Percentiles rank a stretch among this genome's conserved stretches.
These are phyloP conservation scores for Avena atlantica DNA, from an alignment of 176 grass and related monocot genomes.

Conservation along the genomic window DNA sequence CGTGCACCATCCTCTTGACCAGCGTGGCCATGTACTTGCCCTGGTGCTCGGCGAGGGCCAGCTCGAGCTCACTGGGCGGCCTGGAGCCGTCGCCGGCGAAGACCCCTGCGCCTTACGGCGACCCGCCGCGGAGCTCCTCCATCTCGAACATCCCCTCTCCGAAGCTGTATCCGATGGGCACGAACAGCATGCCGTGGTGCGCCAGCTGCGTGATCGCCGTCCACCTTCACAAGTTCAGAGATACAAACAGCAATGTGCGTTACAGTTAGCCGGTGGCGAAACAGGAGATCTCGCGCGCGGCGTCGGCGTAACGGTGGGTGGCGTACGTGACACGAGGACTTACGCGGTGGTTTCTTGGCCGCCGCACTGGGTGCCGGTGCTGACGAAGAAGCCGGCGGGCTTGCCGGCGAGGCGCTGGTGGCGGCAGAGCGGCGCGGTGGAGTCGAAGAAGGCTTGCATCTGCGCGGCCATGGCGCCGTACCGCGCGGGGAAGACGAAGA, in stretches of 20 bases:
- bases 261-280: not conserved
- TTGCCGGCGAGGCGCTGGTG: constrained; percentile 57
- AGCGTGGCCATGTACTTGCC: constrained; percentile 75
- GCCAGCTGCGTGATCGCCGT: constrained; percentile 68
- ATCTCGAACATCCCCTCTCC: constrained; percentile 58
- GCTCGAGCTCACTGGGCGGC: constrained; percentile 49
- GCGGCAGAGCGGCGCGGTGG: constrained; percentile 44
- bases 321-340: not conserved
- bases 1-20: constrained; percentile 53
- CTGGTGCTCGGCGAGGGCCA: constrained; percentile 67
- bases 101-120: constrained; percentile 65
- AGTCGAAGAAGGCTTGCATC: constrained; percentile 68
- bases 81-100: constrained; percentile 60
- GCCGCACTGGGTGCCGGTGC: constrained; percentile 60
- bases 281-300: not conserved
- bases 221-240: constrained; percentile 43
- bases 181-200: constrained; percentile 72
- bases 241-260: too few relatives aligned
- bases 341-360: constrained; percentile 67
- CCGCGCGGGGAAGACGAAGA: constrained; percentile 58
- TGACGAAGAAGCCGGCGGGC: constrained; percentile 60
- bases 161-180: constrained; percentile 69
- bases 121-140: constrained; percentile 64
- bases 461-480: constrained; percentile 62
- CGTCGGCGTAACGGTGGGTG: not conserved